phyloP scores from a whole-genome alignment of 345 rosid genomes.

The Diplotaxis tenuifolia region DNA sequence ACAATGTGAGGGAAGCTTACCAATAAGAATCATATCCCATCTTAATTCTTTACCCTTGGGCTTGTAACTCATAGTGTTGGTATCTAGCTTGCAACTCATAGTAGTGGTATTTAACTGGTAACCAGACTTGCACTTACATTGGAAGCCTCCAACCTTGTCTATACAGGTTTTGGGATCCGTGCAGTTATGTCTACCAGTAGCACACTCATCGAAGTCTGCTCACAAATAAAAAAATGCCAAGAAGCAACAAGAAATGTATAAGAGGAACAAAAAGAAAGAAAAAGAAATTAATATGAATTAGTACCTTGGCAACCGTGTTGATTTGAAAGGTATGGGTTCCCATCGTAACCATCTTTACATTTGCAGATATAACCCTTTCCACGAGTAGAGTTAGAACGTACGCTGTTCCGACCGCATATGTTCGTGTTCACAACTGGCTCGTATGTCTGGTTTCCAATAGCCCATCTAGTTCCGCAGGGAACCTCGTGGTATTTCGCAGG shows the following conservation, averaged over 20 bases:
- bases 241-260: neutral
- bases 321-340: slow-evolving; percentile 42
- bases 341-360: slow-evolving; percentile 32
- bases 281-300: neutral
- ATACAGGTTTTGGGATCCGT: neutral
- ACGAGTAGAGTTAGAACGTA: neutral
- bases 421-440: neutral
- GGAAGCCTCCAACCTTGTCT: slow-evolving; percentile 28
- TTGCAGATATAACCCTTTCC: slow-evolving; percentile 30
- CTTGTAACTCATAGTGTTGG: too few relatives aligned
- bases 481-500: neutral
- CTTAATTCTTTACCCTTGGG: neutral
- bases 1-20: neutral
- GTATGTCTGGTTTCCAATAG: neutral
- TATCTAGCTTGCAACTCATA: too few relatives aligned
- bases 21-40: too few relatives aligned
- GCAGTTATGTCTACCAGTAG: slow-evolving; percentile 1
- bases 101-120: neutral
- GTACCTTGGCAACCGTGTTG: slow-evolving; percentile 30
- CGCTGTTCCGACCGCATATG: neutral
- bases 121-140: too few relatives aligned
- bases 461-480: slow-evolving; percentile 23
- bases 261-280: slow-evolving; percentile 3
- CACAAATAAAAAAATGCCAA: neutral
- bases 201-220: neutral